phyloP scores from a whole-genome alignment of 768 basidiomycete species.

The Boletus patriciae region DNA sequence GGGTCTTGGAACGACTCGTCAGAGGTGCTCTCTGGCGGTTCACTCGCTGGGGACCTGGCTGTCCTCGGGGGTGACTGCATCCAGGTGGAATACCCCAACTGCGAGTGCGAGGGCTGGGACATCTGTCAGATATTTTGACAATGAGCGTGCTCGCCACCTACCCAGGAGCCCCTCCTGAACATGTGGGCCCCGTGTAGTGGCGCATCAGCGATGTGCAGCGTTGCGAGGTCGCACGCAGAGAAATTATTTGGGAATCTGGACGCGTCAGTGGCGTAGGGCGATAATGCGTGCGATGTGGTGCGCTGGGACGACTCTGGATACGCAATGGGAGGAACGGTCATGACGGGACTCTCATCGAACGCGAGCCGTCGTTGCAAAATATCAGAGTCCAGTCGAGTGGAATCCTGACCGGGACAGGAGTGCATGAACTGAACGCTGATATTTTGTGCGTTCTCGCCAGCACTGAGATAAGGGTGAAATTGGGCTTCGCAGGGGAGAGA shows the following conservation, averaged over 20 bases:
- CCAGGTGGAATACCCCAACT: constrained; percentile 14
- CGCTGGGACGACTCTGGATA: constrained; percentile 36
- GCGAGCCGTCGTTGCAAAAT: constrained; percentile 21
- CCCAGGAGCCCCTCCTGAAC: constrained; percentile 29
- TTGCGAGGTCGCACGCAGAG: constrained; percentile 12
- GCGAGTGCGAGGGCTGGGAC: constrained; percentile 20
- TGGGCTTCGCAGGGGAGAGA: constrained; percentile 15
- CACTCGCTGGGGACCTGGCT: constrained; percentile 30
- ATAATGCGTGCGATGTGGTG: constrained; percentile 24
- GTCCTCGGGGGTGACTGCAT: constrained; percentile 11
- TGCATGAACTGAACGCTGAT: constrained; percentile 34
- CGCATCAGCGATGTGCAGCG: constrained; percentile 10
- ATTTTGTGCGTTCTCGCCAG: constrained; percentile 21
- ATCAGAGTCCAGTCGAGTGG: constrained; percentile 27
- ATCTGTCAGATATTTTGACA: constrained; percentile 18
- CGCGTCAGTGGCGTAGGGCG: constrained; percentile 15
- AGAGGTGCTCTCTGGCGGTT: constrained; percentile 31
- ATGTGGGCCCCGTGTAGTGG: constrained; percentile 12
- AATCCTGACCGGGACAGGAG: constrained; percentile 23
- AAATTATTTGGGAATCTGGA: constrained; percentile 9
- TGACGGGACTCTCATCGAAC: constrained; percentile 4
- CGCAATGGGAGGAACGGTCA: constrained; percentile 1
- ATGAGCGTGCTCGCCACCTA: constrained; percentile 8
- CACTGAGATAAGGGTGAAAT: constrained; percentile 16
- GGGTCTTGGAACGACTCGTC: constrained; percentile 32